Base-by-base conservation (phyloP, 805 yeast species). In the Myxozyma nipponensis region DNA sequence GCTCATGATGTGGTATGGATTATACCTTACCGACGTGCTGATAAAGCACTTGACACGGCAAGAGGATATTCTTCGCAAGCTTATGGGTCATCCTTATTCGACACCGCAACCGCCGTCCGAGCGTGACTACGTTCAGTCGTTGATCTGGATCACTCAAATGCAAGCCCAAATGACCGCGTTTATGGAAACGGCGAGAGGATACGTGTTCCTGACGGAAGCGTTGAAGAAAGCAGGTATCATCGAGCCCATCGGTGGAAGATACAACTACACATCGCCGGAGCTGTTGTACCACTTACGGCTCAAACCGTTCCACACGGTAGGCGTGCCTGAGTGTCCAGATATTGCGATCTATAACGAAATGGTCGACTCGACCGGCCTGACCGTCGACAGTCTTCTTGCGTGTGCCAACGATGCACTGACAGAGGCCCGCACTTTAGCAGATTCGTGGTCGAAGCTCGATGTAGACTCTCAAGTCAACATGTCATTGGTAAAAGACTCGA, bases 231-330 rank as follows among this genome's bases (percentile, higher is more conserved):
- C 47, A 21, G 52, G 57, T 17, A 26, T 38, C 2, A 18, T 54
- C 9, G 25, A 26, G 28, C 28, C 49, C 13, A 7, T 34, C 13
- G 18, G n/a, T 10, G 9, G 17, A 4, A 41, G 19, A 15, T 25
- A 53, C 36, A 13, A 39, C 19, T 47, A 46, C 46, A 47, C 67
- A 2, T 34, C 57, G 3, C 52, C 59, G 1, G 69, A 69, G 41
- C 56, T 71, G 34, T 63, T 77, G 17, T 82, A 75, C 62, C 68
- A 74, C 7, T 69, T 88, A 41, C 77, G 95, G 58, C 75, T 87
- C 77, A 88, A 87, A 64, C 81, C 93, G 3, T 86, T 84, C 70
- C 77, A 83, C 21, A 77, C 88, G 0, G 83, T 89, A 19, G 95
- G 95, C 0, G 80, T 81, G 9, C 96, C 96, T 1, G 75, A 73